Evolutionary conservation across 257 asterid species (phyloP).

Genomic region (Thymus mandschuricus): DNA sequence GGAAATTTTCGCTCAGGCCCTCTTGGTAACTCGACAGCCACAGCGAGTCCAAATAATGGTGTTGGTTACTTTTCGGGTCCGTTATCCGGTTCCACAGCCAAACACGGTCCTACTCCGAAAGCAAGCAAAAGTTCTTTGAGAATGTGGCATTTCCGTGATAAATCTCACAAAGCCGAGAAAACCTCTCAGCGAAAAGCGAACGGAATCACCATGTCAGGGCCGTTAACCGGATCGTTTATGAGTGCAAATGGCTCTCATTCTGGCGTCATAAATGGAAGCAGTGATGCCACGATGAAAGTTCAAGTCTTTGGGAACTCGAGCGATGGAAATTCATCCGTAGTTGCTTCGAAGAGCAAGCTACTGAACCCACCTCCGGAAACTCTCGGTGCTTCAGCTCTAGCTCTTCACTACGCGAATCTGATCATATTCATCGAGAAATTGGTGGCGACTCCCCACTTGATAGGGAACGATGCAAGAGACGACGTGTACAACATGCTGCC

Average conservation of each 20-base stretch:
- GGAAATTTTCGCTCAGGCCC: conserved; percentile 63
- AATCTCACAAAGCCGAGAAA: conserved; percentile 47
- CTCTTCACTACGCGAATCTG: conserved; percentile 84
- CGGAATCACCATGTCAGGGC: conserved; percentile 38
- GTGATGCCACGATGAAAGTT: conserved; percentile 26
- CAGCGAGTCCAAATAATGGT: conserved; percentile 45
- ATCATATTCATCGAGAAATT: conserved; percentile 80
- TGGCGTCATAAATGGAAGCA: conserved; percentile 32
- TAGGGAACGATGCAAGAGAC: conserved; percentile 84
- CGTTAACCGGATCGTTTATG: conserved; percentile 43
- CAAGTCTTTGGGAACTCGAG: conserved; percentile 38
- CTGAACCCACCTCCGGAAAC: conserved; percentile 71
- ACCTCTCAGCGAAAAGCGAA: conserved; percentile 37
- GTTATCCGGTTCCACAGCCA: conserved; percentile 51
- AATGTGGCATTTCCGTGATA: conserved; percentile 67
- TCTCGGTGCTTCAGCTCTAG: conserved; percentile 85
- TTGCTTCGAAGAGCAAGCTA: conserved; percentile 47
- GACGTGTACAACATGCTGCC: conserved; percentile 91
- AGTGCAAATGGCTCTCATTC: conserved; percentile 39
- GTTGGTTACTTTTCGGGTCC: conserved; percentile 67
- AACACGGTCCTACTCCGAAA: conserved; percentile 48
- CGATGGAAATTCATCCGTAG: conserved; percentile 35
- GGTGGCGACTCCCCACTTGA: conserved; percentile 77
- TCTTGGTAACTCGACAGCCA: conserved; percentile 46
- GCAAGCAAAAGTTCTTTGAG: conserved; percentile 47